Conservation (phyloP, 2,329 filamentous ascomycete genomes). For the Aspergillus ochraceus region DNA sequence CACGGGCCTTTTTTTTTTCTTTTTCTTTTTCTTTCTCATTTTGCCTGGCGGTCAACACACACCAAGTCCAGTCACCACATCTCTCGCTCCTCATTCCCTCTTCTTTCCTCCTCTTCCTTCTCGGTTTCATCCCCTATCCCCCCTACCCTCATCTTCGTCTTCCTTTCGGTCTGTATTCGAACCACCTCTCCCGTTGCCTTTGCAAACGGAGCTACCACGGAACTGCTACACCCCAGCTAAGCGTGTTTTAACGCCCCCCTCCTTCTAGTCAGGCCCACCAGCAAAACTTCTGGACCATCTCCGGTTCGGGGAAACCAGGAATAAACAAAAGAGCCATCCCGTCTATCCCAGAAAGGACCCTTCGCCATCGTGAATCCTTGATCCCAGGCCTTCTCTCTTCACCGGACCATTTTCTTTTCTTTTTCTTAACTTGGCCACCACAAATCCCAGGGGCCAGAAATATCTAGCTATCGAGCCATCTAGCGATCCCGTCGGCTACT, state of each 20-base stretch:
- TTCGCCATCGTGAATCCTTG: slow-evolving; percentile 1
- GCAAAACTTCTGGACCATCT: slow-evolving; percentile 7
- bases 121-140: slow-evolving; percentile 6
- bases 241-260: slow-evolving; percentile 1
- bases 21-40: slow-evolving; percentile 2
- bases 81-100: slow-evolving; percentile 5
- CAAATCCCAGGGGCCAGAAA: slow-evolving; percentile 4
- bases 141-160: background rate
- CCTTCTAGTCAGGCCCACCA: slow-evolving; percentile 6
- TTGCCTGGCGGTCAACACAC: slow-evolving; percentile 16
- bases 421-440: background rate
- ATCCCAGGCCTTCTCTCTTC: slow-evolving; percentile 5
- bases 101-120: slow-evolving; percentile 13
- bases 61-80: background rate
- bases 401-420: background rate
- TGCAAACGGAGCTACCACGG: background rate
- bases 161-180: background rate
- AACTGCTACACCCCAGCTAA: background rate
- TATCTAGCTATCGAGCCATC: slow-evolving; percentile 3
- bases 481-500: background rate
- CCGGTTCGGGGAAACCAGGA: slow-evolving; percentile 5
- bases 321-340: slow-evolving; percentile 3
- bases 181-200: background rate
- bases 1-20: slow-evolving; percentile 4
- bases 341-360: slow-evolving; percentile 1